phyloP scores from a whole-genome alignment of 306 rosid genomes.

The Pyrus bretschneideri region DNA sequence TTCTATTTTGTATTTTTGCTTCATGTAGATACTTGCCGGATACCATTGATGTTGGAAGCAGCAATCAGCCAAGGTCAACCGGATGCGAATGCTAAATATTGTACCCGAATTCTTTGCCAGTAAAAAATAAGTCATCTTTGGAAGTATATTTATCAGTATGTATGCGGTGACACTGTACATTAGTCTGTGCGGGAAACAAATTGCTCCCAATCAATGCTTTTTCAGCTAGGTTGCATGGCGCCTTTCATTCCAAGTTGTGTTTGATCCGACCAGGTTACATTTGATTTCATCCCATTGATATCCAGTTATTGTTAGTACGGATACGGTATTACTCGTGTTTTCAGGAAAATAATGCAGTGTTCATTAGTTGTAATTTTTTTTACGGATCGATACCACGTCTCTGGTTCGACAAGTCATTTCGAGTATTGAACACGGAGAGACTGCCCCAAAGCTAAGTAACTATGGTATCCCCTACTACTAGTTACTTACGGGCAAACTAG shows the following conservation, averaged over 20 bases:
- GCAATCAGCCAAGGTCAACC: constrained; percentile 68
- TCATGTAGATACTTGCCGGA: constrained; percentile 86
- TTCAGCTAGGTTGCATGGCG: constrained; percentile 36
- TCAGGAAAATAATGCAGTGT: background rate
- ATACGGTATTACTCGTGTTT: background rate
- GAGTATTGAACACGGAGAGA: too few relatives aligned
- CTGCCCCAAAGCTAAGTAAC: too few relatives aligned
- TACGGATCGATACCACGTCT: background rate
- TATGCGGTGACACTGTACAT: constrained; percentile 43
- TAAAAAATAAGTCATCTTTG: constrained; percentile 29
- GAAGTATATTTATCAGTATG: constrained; percentile 24
- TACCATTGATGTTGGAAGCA: constrained; percentile 85
- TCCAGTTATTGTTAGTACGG: background rate
- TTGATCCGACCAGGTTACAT: constrained; percentile 8
- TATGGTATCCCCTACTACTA: too few relatives aligned
- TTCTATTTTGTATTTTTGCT: background rate
- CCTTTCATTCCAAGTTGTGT: constrained; percentile 23
- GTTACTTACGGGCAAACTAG: too few relatives aligned
- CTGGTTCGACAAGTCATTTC: background rate
- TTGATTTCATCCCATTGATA: background rate
- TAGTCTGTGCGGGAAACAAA: constrained; percentile 42
- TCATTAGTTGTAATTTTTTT: background rate
- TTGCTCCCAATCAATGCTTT: constrained; percentile 29
- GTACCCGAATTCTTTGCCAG: constrained; percentile 30
- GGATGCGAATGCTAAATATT: constrained; percentile 87